These are phyloP conservation scores for Coleophoma cylindrospora DNA, from an alignment of 2,329 filamentous ascomycete genomes.

Conservation along the genomic window DNA sequence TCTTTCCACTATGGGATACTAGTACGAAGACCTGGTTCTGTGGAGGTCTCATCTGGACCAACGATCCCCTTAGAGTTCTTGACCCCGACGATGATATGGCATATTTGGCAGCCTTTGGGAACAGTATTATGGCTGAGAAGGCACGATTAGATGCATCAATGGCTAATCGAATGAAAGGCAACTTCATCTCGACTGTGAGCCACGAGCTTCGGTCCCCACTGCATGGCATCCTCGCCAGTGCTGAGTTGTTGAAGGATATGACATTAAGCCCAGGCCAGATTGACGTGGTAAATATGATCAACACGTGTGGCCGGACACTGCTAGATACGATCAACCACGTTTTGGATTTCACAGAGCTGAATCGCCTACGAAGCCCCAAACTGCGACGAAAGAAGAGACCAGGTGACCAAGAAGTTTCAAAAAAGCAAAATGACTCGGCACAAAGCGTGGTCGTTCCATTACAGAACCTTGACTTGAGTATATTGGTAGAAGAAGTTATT, in stretches of 20 bases:
- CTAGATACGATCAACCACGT: slow-evolving; percentile 31
- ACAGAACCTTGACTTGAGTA: slow-evolving; percentile 20
- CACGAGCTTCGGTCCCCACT: slow-evolving; percentile 51
- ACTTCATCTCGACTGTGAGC: slow-evolving; percentile 52
- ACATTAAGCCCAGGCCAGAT: slow-evolving; percentile 24
- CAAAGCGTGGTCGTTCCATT: slow-evolving; percentile 7
- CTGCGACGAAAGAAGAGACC: too few species aligned
- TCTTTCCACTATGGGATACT: slow-evolving; percentile 42
- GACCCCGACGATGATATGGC: slow-evolving; percentile 39
- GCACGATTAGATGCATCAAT: slow-evolving; percentile 41
- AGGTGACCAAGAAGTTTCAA: too few species aligned
- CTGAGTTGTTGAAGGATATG: slow-evolving; percentile 42
- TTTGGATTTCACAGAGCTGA: slow-evolving; percentile 27
- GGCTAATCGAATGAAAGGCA: slow-evolving; percentile 44
- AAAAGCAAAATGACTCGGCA: slow-evolving; percentile 22
- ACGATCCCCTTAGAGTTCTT: slow-evolving; percentile 34
- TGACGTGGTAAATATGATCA: slow-evolving; percentile 26
- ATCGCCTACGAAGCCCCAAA: too few species aligned
- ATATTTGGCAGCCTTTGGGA: slow-evolving; percentile 43
- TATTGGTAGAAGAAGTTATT: slow-evolving; percentile 30
- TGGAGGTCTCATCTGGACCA: slow-evolving; percentile 43
- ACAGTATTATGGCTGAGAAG: slow-evolving; percentile 52
- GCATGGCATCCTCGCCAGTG: slow-evolving; percentile 48
- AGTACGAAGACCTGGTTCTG: slow-evolving; percentile 40
- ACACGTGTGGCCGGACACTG: slow-evolving; percentile 27